phyloP scores from a whole-genome alignment of 208 protist genomes.

The Strigomonas galati region DNA sequence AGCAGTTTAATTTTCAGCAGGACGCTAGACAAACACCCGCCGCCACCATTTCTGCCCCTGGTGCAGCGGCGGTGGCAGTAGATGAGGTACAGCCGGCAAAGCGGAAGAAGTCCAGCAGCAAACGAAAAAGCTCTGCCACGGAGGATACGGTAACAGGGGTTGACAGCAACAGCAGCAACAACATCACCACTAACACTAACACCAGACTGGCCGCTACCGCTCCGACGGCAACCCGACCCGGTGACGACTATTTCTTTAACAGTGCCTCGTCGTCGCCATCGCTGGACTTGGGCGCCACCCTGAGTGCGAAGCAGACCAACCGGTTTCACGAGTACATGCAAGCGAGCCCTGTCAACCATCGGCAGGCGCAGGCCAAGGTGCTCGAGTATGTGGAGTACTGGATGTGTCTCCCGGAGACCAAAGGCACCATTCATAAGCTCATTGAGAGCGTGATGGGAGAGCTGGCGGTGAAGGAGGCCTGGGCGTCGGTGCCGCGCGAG shows the following conservation, averaged over 20 bases:
- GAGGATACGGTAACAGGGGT: too few species aligned
- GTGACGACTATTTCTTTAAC: background rate
- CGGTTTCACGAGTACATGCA: constrained; percentile 30
- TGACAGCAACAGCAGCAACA: too few species aligned
- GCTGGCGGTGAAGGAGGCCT: constrained; percentile 23
- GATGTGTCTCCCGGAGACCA: constrained; percentile 45
- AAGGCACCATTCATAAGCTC: constrained; percentile 28
- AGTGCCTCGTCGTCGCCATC: constrained; percentile 5
- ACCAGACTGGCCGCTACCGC: too few species aligned
- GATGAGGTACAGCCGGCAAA: too few species aligned
- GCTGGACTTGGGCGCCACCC: constrained; percentile 17
- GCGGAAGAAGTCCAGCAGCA: too few species aligned
- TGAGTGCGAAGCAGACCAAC: constrained; percentile 19
- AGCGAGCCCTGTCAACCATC: constrained; percentile 24
- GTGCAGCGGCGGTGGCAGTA: too few species aligned
- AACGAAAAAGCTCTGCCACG: too few species aligned
- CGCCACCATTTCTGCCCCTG: too few species aligned
- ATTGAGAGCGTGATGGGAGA: constrained; percentile 37
- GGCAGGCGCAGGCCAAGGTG: constrained; percentile 44
- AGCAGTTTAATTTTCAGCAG: too few species aligned
- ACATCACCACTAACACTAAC: too few species aligned
- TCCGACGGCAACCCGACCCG: too few species aligned
- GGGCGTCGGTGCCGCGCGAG: constrained; percentile 8
- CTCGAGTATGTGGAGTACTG: constrained; percentile 69
- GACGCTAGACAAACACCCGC: too few species aligned